Conservation (phyloP, 441 rosid species). For the California macrophylla region DNA sequence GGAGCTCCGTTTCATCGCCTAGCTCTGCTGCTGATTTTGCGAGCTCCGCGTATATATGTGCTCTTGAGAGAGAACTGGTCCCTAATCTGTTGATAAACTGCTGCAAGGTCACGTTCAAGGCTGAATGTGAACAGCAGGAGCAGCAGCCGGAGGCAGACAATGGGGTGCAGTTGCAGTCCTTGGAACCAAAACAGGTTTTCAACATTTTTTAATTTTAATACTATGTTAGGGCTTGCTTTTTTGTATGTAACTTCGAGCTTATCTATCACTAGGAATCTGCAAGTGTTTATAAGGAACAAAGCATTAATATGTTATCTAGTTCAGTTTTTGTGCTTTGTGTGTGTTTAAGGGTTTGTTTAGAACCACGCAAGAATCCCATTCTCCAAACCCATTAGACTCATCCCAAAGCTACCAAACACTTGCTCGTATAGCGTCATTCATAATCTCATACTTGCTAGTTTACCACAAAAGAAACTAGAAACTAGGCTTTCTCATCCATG, state of each 20-base stretch:
- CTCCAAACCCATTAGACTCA: background rate
- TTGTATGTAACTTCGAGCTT: background rate
- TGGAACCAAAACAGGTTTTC: constrained; percentile 35
- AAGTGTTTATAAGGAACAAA: background rate
- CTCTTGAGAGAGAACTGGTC: constrained; percentile 57
- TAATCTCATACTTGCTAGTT: background rate
- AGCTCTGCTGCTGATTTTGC: constrained; percentile 78
- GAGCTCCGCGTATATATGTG: constrained; percentile 47
- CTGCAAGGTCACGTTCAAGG: constrained; percentile 66
- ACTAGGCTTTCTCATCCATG: background rate
- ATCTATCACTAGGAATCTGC: background rate
- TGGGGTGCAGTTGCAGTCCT: constrained; percentile 31
- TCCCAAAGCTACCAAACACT: background rate
- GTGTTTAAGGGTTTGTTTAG: background rate
- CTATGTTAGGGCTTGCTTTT: background rate
- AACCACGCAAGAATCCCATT: background rate
- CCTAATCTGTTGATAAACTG: constrained; percentile 83
- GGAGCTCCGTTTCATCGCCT: constrained; percentile 46
- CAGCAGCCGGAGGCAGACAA: constrained; percentile 38
- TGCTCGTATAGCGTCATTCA: background rate
- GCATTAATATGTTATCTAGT: background rate
- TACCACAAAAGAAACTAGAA: background rate
- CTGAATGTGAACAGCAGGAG: constrained; percentile 40
- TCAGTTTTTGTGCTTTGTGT: background rate
- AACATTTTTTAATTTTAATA: background rate